These are phyloP conservation scores for Nakazawaea populi DNA, from an alignment of 805 yeast genomes.

Conservation along the genomic window DNA sequence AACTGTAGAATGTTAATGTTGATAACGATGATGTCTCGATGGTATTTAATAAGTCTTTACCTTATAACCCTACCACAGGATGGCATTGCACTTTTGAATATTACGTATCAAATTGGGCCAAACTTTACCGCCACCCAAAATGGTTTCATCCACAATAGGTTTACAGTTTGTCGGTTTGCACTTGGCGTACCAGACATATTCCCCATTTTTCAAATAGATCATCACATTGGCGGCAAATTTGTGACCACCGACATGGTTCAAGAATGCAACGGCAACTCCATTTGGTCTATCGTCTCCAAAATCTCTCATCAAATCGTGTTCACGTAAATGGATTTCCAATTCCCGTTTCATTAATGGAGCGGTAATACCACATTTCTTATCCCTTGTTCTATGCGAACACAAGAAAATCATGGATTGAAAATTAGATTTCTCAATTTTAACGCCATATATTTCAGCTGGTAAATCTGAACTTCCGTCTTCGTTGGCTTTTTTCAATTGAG, in stretches of 20 bases:
- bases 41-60: background rate
- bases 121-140: conserved; percentile 61
- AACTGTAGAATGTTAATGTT: too few species aligned
- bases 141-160: conserved; percentile 71
- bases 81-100: conserved; percentile 45
- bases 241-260: conserved; percentile 95
- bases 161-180: conserved; percentile 72
- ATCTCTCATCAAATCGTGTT: conserved; percentile 70
- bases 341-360: conserved; percentile 86
- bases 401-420: conserved; percentile 53
- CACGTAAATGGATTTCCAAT: conserved; percentile 67
- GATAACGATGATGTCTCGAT: too few species aligned
- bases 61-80: conserved; percentile 39
- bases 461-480: conserved; percentile 11
- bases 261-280: conserved; percentile 66
- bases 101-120: conserved; percentile 66
- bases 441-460: conserved; percentile 22
- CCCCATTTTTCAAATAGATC: conserved; percentile 66
- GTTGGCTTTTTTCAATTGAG: conserved; percentile 28
- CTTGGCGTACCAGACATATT: conserved; percentile 84
- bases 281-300: conserved; percentile 64
- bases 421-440: conserved; percentile 30
- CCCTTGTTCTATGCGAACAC: conserved; percentile 89
- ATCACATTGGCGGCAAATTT: conserved; percentile 88
- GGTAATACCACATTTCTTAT: conserved; percentile 88